These are phyloP conservation scores for Byssochlamys sp. DNA, from an alignment of 2,329 filamentous ascomycete genomes.

Conservation along the genomic window DNA sequence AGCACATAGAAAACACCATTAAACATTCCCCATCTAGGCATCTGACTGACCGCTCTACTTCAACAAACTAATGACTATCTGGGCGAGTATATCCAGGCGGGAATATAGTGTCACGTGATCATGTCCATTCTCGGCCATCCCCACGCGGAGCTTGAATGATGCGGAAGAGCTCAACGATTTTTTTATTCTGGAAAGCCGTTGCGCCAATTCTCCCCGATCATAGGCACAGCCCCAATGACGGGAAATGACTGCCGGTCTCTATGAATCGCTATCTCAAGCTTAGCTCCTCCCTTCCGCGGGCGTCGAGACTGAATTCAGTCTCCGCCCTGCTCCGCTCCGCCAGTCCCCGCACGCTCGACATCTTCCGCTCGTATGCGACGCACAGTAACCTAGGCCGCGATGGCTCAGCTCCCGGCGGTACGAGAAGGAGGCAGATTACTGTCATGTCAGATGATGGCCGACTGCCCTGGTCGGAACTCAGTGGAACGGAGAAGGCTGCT, in stretches of 20 bases:
- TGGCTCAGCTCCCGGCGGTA: constrained; percentile 22
- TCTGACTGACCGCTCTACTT: too few species aligned
- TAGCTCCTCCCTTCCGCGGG: constrained; percentile 5
- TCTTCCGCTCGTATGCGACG: constrained; percentile 51
- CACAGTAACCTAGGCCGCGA: constrained; percentile 39
- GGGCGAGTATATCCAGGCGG: background rate
- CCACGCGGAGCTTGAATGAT: background rate
- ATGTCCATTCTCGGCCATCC: background rate
- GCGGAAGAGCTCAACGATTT: background rate
- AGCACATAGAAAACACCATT: too few species aligned
- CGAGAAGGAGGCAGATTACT: constrained; percentile 62
- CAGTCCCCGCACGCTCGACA: background rate
- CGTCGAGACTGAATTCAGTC: background rate
- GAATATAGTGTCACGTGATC: background rate
- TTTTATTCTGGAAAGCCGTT: background rate
- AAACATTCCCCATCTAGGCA: too few species aligned
- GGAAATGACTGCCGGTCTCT: constrained; percentile 8
- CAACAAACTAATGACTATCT: too few species aligned
- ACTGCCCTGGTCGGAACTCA: constrained; percentile 71
- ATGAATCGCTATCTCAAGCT: constrained; percentile 18
- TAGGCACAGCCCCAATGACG: constrained; percentile 7
- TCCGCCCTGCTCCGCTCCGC: constrained; percentile 1
- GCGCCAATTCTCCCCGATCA: background rate
- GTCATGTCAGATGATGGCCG: constrained; percentile 77
- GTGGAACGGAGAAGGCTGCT: constrained; percentile 64